These are phyloP conservation scores for Coniochaeta sp. DNA, from an alignment of 2,329 filamentous ascomycete species.

Conservation along the genomic window DNA sequence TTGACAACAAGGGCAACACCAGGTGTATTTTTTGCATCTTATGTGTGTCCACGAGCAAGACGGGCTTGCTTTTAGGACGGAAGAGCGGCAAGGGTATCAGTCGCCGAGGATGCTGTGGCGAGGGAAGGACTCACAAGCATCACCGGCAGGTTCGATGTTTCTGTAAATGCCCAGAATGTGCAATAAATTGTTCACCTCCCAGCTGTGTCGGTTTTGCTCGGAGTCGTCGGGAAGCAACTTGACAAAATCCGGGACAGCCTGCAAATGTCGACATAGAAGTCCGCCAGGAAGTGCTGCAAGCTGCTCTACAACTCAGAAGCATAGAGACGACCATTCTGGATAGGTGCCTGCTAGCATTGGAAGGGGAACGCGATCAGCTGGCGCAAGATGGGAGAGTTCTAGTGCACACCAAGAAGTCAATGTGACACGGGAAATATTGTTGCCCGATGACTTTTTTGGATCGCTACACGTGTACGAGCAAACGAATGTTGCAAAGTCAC, in stretches of 20 bases:
- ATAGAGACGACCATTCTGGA: background rate
- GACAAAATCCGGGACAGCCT: background rate
- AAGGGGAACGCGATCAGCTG: background rate
- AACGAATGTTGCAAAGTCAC: background rate
- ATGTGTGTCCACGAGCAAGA: background rate
- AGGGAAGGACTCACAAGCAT: background rate
- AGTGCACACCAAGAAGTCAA: background rate
- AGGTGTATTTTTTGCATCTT: background rate
- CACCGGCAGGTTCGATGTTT: background rate
- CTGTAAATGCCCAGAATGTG: background rate
- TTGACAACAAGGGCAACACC: background rate
- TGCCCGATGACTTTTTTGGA: background rate
- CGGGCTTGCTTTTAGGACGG: background rate
- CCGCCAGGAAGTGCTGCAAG: background rate
- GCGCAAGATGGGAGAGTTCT: background rate
- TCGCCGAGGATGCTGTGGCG: background rate
- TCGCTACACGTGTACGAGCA: background rate
- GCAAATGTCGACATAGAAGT: background rate
- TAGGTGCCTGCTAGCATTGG: background rate
- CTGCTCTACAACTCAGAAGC: background rate
- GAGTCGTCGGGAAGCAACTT: background rate
- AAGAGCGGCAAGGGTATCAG: background rate
- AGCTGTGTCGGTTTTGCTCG: background rate
- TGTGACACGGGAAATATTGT: background rate
- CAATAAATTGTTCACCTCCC: background rate